Base-by-base conservation (phyloP, 2,329 filamentous ascomycete species). In the Calonectria crousiana region DNA sequence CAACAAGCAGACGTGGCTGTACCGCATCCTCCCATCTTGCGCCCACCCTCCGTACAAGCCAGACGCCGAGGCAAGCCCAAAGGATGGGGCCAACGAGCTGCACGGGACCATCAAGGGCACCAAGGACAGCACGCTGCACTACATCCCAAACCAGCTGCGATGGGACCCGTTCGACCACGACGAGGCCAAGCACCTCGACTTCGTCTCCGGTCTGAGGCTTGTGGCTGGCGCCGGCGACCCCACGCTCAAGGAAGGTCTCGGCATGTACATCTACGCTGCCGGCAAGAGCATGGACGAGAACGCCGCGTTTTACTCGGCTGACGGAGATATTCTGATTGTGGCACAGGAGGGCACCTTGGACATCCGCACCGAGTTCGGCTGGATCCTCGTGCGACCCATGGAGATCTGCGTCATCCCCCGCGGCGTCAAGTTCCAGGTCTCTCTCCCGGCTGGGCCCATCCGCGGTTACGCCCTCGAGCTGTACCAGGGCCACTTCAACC, bases 151-250 rank as follows among this genome's bases (percentile, higher is more conserved):
- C 79, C 95, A 97, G 84, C 88, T 97, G 41, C 91, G 95, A 74
- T 97, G 95, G 95, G 93, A 95, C 78, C 94, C 89, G 1, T 95
- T 96, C 82, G 93, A 96, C 80, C 87, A 95, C 47, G 92, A 95
- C 76, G 88, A 93, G 82, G 77, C 71, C 56, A 85, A 83, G 28
- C 75, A 84, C 8, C 83, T 86, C 8, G 88, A 91, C 75, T 92
- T 92, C 69, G 86, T 91, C 52, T 85, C 86, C 9, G 88, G 89
- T 1, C 85, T 96, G 76, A 92, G 93, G 74, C 88, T 96, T 26
- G 88, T 98, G 14, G 95, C 94, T 2, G 95, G 95, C 4, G 93
- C 95, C 0, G 95, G 95, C 20, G 94, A 97, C 79, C 92, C 95
- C 0, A 93, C 93, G 0, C 89, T 93, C 83, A 98, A 98, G 85